Evolutionary conservation across 306 rosid species (phyloP), one percentile per base, ranked within the genome.

Genomic region (Quercus engelmannii): DNA sequence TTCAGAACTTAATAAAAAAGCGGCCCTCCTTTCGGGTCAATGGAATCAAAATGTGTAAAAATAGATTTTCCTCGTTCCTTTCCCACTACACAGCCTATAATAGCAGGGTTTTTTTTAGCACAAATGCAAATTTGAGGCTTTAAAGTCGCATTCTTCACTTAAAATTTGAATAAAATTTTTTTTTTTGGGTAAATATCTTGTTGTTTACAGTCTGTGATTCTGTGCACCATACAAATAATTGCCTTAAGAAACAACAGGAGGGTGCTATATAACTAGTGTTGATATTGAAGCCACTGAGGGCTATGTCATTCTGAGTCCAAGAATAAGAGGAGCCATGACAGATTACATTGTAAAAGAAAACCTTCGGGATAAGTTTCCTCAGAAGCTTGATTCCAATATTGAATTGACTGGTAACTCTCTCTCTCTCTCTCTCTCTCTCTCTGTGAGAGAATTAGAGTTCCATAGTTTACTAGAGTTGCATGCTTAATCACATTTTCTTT

Each of bases 271-370:
- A 64, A 10, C 26, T 2, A 10, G 18, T 0, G 7, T 7, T n/a
- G 57, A 49, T 58, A n/a, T 71, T 21, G 75, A 43, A 71, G 58
- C 12, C 21, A 23, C 17, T 14, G 21, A 71, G 21, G 41, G 23
- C 19, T 71, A 46, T 21, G 21, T 14, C 59, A 13, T 49, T 49
- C 15, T 49, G 38, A 20, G 55, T 33, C 69, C 35, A 18, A 7
- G 74, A 23, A 43, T 55, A 33, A 17, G 18, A 20, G 11, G 31
- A 71, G 6, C 69, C 67, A 82, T 83, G 81, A 18, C 72, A 11
- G 81, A 67, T n/a, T 33, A 21, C 55, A 68, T 38, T 56, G 87
- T 55, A 5, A 75, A 38, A 63, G 86, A 74, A 67, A 71, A 38
- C 56, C 73, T 80, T 62, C 61, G 55, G 31, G 17, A 55, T 49